Percentiles rank a stretch among this genome's conserved stretches.
Evolutionary conservation across 768 basidiomycete species (phyloP).

Genomic region (Erythrobasidium yunnanense): DNA sequence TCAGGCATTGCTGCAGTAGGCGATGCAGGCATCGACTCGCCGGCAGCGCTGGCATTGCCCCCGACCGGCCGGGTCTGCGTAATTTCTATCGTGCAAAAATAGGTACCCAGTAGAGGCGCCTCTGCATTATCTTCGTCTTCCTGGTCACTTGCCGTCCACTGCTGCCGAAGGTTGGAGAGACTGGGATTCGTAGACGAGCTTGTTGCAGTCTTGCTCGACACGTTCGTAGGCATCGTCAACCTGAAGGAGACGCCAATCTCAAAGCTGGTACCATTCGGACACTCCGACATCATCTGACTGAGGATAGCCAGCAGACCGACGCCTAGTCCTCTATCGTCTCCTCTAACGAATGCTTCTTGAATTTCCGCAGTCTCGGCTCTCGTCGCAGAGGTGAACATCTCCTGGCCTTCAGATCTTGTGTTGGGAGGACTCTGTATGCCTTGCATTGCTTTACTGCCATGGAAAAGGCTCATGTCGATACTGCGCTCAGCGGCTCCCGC

Average conservation of each 20-base stretch:
- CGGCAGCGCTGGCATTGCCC: neutral
- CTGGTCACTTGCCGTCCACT: neutral
- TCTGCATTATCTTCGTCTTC: slow-evolving; percentile 4
- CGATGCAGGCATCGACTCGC: neutral
- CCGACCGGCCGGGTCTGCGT: neutral
- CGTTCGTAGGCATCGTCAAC: too few relatives aligned
- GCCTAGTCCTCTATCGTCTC: slow-evolving; percentile 28
- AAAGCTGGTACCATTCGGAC: neutral
- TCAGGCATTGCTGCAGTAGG: neutral
- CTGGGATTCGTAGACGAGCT: neutral
- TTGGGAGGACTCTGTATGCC: neutral
- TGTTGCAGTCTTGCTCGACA: too few relatives aligned
- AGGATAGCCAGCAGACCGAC: slow-evolving; percentile 25
- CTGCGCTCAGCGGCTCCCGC: slow-evolving; percentile 30
- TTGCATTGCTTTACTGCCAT: neutral
- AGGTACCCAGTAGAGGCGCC: neutral
- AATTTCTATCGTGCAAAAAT: neutral
- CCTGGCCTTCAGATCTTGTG: neutral
- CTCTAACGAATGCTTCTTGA: slow-evolving; percentile 22
- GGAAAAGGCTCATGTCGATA: slow-evolving; percentile 34
- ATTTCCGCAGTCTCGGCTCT: neutral
- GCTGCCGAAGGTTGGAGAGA: neutral
- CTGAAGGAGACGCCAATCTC: slow-evolving; percentile 27
- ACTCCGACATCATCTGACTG: slow-evolving; percentile 19
- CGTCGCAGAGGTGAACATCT: neutral